phyloP scores from a whole-genome alignment of 257 asterid species.

The Nicotiana attenuata region DNA sequence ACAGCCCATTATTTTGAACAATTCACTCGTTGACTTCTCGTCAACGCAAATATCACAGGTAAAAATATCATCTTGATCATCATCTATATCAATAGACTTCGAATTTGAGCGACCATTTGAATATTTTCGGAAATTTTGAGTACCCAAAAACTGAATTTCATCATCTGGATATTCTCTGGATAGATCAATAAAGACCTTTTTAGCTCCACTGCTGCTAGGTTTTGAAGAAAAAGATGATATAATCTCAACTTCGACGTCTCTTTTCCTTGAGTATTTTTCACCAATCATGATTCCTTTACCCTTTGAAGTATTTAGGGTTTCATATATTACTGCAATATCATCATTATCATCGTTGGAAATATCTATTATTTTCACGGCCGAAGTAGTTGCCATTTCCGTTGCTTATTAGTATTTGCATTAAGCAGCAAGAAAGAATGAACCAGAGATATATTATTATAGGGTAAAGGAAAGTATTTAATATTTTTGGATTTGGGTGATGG shows the following conservation, averaged over 20 bases:
- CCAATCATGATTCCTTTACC: not conserved
- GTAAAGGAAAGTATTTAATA: too few species aligned
- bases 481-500: too few species aligned
- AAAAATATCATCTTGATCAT: constrained; percentile 1
- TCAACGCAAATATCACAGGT: constrained; percentile 55
- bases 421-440: not conserved
- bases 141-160: not conserved
- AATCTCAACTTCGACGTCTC: too few species aligned
- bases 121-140: not conserved
- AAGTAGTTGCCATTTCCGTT: not conserved
- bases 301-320: not conserved
- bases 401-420: not conserved
- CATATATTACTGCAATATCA: not conserved
- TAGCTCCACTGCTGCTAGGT: not conserved
- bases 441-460: not conserved
- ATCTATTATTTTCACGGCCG: not conserved
- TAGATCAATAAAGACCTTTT: not conserved
- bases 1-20: constrained; percentile 37
- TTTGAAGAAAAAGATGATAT: not conserved
- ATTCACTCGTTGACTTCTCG: constrained; percentile 25
- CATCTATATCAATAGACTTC: not conserved
- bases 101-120: not conserved
- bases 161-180: not conserved
- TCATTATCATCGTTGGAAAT: not conserved
- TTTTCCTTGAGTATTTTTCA: not conserved